Percentiles rank a stretch among this genome's conserved stretches.
phyloP scores from a whole-genome alignment of 1,139 yeast species.

The Kodamaea sp. region DNA sequence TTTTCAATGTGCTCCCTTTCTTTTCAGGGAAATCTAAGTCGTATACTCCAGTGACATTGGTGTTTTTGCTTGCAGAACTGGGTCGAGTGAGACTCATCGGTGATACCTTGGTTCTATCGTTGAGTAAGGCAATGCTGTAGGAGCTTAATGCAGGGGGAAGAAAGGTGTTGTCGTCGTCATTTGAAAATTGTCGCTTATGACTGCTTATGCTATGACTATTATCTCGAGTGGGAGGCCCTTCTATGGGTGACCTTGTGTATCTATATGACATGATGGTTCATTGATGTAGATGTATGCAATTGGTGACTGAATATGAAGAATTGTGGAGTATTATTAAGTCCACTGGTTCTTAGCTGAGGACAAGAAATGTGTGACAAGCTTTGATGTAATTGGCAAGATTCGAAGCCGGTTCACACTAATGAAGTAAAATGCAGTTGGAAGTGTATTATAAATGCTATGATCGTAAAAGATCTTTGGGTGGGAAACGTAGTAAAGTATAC shows the following conservation, averaged over 20 bases:
- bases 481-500: too few species aligned
- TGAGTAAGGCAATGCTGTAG: constrained; percentile 44
- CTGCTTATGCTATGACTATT: constrained; percentile 5
- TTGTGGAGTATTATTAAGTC: too few species aligned
- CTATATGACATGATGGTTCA: constrained; percentile 12
- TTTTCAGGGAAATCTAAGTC: constrained; percentile 35
- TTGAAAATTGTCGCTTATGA: constrained; percentile 19
- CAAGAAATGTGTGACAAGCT: too few species aligned
- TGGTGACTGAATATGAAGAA: too few species aligned
- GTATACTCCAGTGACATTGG: constrained; percentile 32
- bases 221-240: constrained; percentile 1
- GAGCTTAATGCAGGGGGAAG: constrained; percentile 69
- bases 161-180: constrained; percentile 56
- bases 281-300: too few species aligned
- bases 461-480: too few species aligned
- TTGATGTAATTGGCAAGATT: too few species aligned
- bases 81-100: not conserved
- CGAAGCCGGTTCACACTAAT: too few species aligned
- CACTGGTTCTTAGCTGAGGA: too few species aligned
- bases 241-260: constrained; percentile 10
- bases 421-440: too few species aligned
- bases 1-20: constrained; percentile 22
- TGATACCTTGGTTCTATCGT: constrained; percentile 20
- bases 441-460: too few species aligned
- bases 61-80: constrained; percentile 4